Evolutionary conservation across 345 rosid genomes (phyloP).

Genomic region (Lepidium sativum): DNA sequence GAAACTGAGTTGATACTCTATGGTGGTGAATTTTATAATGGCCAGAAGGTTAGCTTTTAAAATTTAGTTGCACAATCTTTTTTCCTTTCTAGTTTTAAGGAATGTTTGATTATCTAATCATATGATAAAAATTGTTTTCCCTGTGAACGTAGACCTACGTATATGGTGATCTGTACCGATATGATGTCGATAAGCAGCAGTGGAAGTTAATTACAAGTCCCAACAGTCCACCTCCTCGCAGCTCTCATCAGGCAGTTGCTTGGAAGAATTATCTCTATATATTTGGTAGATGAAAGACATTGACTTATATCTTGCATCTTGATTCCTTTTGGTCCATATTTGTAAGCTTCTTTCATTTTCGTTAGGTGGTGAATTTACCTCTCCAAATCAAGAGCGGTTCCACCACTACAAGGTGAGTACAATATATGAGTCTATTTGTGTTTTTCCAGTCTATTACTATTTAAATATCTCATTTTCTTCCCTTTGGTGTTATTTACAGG

Average conservation of each 20-base stretch:
- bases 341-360: background rate
- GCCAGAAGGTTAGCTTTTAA: slow-evolving; percentile 57
- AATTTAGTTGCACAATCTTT: background rate
- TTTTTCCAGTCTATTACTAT: background rate
- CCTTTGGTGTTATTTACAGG: slow-evolving; percentile 33
- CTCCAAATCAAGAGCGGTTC: slow-evolving; percentile 94
- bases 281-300: slow-evolving; percentile 47
- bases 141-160: slow-evolving; percentile 63
- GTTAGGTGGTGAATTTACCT: slow-evolving; percentile 93
- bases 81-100: background rate
- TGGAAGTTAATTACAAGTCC: slow-evolving; percentile 91
- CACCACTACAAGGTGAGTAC: slow-evolving; percentile 83
- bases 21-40: slow-evolving; percentile 93
- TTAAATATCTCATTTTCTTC: background rate
- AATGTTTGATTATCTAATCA: background rate
- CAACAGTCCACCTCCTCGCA: slow-evolving; percentile 96
- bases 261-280: slow-evolving; percentile 96
- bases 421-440: background rate
- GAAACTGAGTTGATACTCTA: slow-evolving; percentile 82
- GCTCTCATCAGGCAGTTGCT: slow-evolving; percentile 94
- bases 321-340: background rate
- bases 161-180: slow-evolving; percentile 81
- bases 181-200: slow-evolving; percentile 79
- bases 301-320: background rate
- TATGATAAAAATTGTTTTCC: background rate